Percentiles rank a stretch among this genome's conserved stretches.
phyloP scores from a whole-genome alignment of 2,329 filamentous ascomycete genomes.

The Ceratocystis colombiana region DNA sequence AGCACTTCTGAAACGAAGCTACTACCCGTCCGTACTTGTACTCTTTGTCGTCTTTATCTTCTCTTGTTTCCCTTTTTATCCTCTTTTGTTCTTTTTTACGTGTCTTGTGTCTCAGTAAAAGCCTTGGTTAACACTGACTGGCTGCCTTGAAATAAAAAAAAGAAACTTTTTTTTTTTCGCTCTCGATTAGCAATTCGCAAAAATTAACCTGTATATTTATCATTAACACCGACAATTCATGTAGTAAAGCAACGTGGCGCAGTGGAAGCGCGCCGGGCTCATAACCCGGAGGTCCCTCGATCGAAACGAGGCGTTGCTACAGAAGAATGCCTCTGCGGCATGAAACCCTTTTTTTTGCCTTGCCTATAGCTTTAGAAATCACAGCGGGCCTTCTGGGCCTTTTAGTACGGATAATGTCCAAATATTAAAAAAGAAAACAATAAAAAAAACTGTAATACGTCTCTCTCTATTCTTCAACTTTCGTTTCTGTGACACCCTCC shows the following conservation, averaged over 20 bases:
- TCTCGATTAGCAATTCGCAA: not conserved
- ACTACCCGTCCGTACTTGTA: not conserved
- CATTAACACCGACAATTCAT: not conserved
- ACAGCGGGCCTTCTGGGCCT: not conserved
- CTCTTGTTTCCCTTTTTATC: not conserved
- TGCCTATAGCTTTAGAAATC: not conserved
- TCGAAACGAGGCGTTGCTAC: slow-evolving; percentile 26
- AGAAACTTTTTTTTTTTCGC: not conserved
- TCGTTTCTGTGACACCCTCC: too few species aligned
- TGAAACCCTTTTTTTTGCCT: not conserved
- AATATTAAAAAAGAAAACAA: too few species aligned
- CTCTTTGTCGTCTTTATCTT: too few species aligned
- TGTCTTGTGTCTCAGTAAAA: too few species aligned
- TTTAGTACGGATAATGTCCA: too few species aligned
- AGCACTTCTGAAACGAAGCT: slow-evolving; percentile 12
- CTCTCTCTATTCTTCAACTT: not conserved
- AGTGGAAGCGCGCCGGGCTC: slow-evolving; percentile 26
- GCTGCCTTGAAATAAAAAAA: not conserved
- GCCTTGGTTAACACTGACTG: too few species aligned
- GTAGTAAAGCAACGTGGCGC: slow-evolving; percentile 24
- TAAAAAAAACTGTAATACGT: too few species aligned
- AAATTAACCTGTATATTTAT: not conserved
- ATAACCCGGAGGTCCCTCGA: slow-evolving; percentile 26
- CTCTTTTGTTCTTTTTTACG: not conserved
- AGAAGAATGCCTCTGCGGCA: not conserved